A percentile compares a stretch with the other conserved stretches of the same genome.
phyloP scores from a whole-genome alignment of 257 asterid genomes.

The Jaltomata sinuosa region DNA sequence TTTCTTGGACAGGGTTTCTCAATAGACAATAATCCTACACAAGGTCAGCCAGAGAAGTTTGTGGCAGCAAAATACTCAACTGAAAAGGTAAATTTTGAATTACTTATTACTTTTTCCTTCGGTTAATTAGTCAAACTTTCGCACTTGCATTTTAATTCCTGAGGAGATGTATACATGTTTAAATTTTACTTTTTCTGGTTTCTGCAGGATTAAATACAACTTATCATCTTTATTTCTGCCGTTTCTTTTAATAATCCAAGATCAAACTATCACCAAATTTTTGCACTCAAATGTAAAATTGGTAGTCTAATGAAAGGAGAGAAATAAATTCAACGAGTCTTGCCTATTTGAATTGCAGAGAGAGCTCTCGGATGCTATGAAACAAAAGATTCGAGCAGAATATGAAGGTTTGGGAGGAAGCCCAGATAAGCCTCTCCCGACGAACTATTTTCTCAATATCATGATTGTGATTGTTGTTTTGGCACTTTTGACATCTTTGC shows the following conservation, averaged over 20 bases:
- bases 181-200: conserved; percentile 31
- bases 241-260: conserved; percentile 49
- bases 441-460: conserved; percentile 90
- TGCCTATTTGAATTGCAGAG: conserved; percentile 81
- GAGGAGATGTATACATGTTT: background rate
- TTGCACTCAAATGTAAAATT: conserved; percentile 34
- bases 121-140: background rate
- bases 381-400: conserved; percentile 90
- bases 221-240: conserved; percentile 42
- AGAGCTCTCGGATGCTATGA: conserved; percentile 88
- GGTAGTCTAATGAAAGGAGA: conserved; percentile 33
- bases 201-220: conserved; percentile 80
- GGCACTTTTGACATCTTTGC: conserved; percentile 64
- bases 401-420: conserved; percentile 86
- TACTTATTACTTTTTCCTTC: background rate
- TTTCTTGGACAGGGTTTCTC: conserved; percentile 60
- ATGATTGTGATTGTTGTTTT: conserved; percentile 72
- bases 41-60: conserved; percentile 63
- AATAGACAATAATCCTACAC: conserved; percentile 37
- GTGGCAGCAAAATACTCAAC: conserved; percentile 83
- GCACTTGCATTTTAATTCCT: background rate
- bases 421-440: conserved; percentile 91
- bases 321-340: conserved; percentile 45
- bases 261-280: conserved; percentile 39
- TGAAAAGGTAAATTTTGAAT: conserved; percentile 51